Evolutionary conservation across 176 grass and related monocot species (phyloP).

Genomic region (Melocanna baccifera): DNA sequence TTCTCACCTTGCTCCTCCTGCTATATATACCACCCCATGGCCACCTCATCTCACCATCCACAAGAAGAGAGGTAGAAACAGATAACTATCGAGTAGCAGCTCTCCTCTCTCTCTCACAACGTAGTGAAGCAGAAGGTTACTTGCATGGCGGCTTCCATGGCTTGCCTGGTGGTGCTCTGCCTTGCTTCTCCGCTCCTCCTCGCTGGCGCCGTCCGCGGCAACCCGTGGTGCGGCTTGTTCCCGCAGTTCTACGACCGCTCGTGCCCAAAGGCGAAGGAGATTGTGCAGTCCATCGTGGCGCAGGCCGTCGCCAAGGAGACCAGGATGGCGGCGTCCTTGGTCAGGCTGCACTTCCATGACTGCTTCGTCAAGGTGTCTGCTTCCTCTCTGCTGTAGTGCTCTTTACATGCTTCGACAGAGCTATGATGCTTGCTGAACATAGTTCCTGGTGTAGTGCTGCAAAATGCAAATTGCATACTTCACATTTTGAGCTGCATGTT

Average conservation of each 20-base stretch:
- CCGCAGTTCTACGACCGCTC: slow-evolving; percentile 78
- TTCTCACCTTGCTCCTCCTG: slow-evolving; percentile 12
- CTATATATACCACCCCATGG: slow-evolving; percentile 49
- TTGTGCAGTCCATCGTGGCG: slow-evolving; percentile 68
- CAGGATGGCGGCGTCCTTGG: slow-evolving; percentile 81
- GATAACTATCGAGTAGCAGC: not conserved
- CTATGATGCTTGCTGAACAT: not conserved
- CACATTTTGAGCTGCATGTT: slow-evolving; percentile 3
- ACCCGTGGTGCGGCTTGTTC: slow-evolving; percentile 55
- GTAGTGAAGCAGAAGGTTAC: slow-evolving; percentile 14
- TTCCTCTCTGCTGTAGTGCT: slow-evolving; percentile 6
- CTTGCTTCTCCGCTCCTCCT: slow-evolving; percentile 45
- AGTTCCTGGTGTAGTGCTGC: not conserved
- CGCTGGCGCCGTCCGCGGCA: slow-evolving; percentile 17
- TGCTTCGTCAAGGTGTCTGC: slow-evolving; percentile 57
- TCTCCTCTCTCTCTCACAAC: slow-evolving; percentile 19
- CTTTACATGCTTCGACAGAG: not conserved
- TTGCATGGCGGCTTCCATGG: slow-evolving; percentile 51
- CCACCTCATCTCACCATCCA: slow-evolving; percentile 15
- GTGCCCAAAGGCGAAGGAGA: slow-evolving; percentile 67
- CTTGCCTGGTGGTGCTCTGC: slow-evolving; percentile 47
- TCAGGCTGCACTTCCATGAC: slow-evolving; percentile 64
- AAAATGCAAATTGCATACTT: not conserved
- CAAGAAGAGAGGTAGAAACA: slow-evolving; percentile 31
- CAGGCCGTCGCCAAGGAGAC: slow-evolving; percentile 69